Evolutionary conservation across 2,329 filamentous ascomycete species (phyloP), one percentile per base, ranked within the genome.

Genomic region (Penicillium hordei): DNA sequence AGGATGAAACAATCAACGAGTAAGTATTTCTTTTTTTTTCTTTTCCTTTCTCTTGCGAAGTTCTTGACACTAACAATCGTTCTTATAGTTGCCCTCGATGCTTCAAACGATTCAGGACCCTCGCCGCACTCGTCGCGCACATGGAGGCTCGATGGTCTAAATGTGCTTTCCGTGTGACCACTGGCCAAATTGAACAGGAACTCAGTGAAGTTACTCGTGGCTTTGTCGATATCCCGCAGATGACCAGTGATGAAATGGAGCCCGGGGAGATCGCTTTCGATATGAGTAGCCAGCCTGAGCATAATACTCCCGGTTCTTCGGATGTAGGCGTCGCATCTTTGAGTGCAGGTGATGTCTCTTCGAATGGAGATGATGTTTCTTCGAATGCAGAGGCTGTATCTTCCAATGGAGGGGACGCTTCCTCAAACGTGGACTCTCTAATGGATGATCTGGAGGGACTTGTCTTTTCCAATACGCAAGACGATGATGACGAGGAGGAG

Each of bases 181-280:
- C 62, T 21, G 44, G 54, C 3, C 61, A 67, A 9, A 76, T 72
- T 48, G 70, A 67, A 3, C 67, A 73, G 50, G 64, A 75, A 0
- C 66, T 80, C 31, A 68, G 74, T 33, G 72, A 76, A 25, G 58
- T 76, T 15, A 77, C 70, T 9, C 74, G 71, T 3, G 76, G 76
- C 0, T 43, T 78, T 19, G 55, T 48, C 6, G 27, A 39, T n/a
- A 46, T 57, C 21, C 25, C 50, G 31, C 45, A 5, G 2, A 42
- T 29, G 36, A 31, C 19, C 5, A 13, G 27, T 10, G 21, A 29
- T 5, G 42, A 43, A 23, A 17, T 19, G 52, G 68, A 65, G n/a
- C 63, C 64, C 1, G 62, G 64, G 3, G 54, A 64, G 23, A 27
- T 69, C 23, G 63, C 63, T 2, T 10, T 63, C 40, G 60, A 42